Evolutionary conservation across 2,329 filamentous ascomycete genomes (phyloP).

Genomic region (Neonectria hederae): DNA sequence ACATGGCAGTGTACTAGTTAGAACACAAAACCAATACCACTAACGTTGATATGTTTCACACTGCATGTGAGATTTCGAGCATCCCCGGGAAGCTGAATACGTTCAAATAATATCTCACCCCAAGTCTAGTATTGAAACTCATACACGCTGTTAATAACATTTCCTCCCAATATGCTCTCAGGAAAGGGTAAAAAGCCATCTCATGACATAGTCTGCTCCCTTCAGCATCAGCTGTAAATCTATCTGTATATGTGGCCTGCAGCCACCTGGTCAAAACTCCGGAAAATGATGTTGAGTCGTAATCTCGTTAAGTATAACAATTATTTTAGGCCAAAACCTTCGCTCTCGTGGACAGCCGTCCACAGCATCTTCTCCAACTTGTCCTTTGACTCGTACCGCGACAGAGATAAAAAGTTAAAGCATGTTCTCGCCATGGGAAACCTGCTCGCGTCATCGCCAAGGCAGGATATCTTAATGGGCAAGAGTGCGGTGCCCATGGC

Average conservation of each 20-base stretch:
- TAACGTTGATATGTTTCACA: conserved; percentile 13
- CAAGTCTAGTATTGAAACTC: not conserved
- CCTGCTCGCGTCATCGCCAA: conserved; percentile 77
- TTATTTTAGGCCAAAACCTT: conserved; percentile 90
- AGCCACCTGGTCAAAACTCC: conserved; percentile 31
- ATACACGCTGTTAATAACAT: not conserved
- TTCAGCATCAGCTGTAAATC: conserved; percentile 17
- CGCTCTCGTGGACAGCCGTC: conserved; percentile 88
- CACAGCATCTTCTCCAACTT: conserved; percentile 79
- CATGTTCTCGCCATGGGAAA: conserved; percentile 91
- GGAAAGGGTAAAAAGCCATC: not conserved
- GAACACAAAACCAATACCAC: conserved; percentile 34
- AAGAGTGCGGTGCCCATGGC: conserved; percentile 86
- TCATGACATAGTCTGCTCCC: not conserved
- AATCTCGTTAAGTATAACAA: conserved; percentile 27
- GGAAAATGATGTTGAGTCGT: conserved; percentile 31
- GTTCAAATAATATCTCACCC: not conserved
- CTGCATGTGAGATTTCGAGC: not conserved
- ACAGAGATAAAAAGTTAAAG: conserved; percentile 86
- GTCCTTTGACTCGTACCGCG: conserved; percentile 73
- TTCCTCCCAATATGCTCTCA: not conserved
- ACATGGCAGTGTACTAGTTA: conserved; percentile 43
- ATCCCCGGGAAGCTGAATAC: not conserved
- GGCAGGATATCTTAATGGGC: conserved; percentile 77
- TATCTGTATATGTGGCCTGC: conserved; percentile 18